Conservation (phyloP, 106 monocot genomes). For the Hemerocallis citrina region DNA sequence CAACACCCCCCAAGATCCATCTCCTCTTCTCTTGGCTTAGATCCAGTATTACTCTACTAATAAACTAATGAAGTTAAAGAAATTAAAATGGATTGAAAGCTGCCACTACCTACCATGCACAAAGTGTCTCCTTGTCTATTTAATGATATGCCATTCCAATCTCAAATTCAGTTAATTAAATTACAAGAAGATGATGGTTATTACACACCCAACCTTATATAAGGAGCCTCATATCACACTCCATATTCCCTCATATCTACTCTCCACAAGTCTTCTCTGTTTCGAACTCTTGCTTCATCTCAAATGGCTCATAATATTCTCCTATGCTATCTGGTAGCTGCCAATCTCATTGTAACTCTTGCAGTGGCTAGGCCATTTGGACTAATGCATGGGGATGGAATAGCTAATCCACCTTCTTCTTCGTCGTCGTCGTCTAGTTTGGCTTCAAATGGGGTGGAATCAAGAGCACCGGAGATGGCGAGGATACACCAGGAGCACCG, state of each 20-base stretch:
- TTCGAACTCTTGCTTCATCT: not conserved
- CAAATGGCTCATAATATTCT: conserved; percentile 26
- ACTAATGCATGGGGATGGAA: not conserved
- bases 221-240: not conserved
- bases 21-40: too few species aligned
- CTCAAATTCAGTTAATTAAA: not conserved
- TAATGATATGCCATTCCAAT: not conserved
- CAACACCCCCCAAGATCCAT: too few species aligned
- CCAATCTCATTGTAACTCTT: conserved; percentile 12
- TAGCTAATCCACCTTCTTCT: conserved; percentile 19
- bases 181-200: not conserved
- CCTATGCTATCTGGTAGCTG: conserved; percentile 14
- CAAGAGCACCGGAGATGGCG: conserved; percentile 12
- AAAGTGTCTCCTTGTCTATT: conserved; percentile 10
- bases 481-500: conserved; percentile 7
- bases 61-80: too few species aligned
- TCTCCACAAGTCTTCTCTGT: too few species aligned
- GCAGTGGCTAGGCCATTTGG: conserved; percentile 22
- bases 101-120: conserved; percentile 8
- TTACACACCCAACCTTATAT: conserved; percentile 7
- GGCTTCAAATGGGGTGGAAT: too few species aligned
- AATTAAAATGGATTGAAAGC: conserved; percentile 1
- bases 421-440: too few species aligned
- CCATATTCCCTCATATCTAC: not conserved
- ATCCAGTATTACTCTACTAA: too few species aligned